Conservation (phyloP, 345 rosid species). For the Salix dunnii region DNA sequence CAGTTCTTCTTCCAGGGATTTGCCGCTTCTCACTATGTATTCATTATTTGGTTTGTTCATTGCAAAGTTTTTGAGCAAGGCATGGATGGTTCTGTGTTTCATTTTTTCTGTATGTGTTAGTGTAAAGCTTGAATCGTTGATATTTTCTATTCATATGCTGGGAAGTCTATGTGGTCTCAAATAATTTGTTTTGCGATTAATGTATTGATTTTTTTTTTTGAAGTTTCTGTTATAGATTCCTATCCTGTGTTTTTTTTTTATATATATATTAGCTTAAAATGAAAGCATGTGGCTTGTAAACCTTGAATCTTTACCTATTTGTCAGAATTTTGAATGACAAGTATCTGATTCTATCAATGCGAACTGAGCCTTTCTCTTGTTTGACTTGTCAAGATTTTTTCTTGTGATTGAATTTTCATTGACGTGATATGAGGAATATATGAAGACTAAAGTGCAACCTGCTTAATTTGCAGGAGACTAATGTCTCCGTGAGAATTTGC, state of each 20-base stretch:
- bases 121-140: background rate
- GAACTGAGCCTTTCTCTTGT: background rate
- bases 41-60: background rate
- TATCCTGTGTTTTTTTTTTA: background rate
- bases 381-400: background rate
- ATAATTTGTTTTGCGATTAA: background rate
- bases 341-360: background rate
- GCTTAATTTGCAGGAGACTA: background rate
- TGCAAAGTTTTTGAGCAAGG: background rate
- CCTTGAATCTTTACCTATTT: background rate
- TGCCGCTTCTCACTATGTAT: background rate
- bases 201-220: background rate
- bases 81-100: background rate
- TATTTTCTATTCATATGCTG: background rate
- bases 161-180: background rate
- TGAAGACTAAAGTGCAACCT: too few relatives aligned
- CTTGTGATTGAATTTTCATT: background rate
- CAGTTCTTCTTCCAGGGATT: background rate
- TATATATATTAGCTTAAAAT: background rate
- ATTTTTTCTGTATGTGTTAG: background rate
- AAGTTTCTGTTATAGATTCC: background rate
- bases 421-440: background rate
- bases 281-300: background rate
- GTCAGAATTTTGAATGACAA: background rate
- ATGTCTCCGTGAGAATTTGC: background rate